A percentile compares a stretch with the other conserved stretches of the same genome.
phyloP scores from a whole-genome alignment of 192 early-diverging fungal genomes.

The Cetraspora pellucida region DNA sequence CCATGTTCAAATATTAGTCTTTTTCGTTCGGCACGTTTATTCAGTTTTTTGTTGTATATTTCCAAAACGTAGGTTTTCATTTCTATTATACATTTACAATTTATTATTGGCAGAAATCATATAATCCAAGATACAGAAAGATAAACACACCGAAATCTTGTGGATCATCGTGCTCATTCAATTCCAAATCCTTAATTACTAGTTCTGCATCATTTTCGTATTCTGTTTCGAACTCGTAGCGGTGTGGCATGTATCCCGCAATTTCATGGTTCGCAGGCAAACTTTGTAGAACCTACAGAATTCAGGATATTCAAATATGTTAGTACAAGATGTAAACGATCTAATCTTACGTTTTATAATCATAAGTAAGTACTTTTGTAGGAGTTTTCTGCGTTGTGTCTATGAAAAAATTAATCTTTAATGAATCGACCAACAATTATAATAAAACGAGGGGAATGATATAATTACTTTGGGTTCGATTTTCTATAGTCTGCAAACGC shows the following conservation, averaged over 20 bases:
- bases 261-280: conserved; percentile 95
- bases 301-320: too few relatives aligned
- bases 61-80: conserved; percentile 87
- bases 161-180: conserved; percentile 81
- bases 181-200: conserved; percentile 91
- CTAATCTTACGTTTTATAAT: too few relatives aligned
- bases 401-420: background rate
- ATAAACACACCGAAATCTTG: conserved; percentile 72
- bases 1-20: conserved; percentile 88
- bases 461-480: conserved; percentile 36
- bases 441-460: background rate
- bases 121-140: background rate
- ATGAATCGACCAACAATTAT: background rate
- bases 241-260: conserved; percentile 95
- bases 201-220: conserved; percentile 95
- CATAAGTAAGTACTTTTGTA: background rate
- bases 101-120: background rate
- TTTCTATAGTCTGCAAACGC: conserved; percentile 35
- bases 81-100: conserved; percentile 43
- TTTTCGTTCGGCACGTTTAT: conserved; percentile 81
- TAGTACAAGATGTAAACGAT: too few relatives aligned
- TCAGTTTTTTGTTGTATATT: conserved; percentile 90
- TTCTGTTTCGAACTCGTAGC: conserved; percentile 95
- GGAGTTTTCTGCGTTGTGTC: background rate
- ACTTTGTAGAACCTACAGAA: conserved; percentile 69